Evolutionary conservation across 257 asterid species (phyloP).

Genomic region (Solanum bulbocastanum): DNA sequence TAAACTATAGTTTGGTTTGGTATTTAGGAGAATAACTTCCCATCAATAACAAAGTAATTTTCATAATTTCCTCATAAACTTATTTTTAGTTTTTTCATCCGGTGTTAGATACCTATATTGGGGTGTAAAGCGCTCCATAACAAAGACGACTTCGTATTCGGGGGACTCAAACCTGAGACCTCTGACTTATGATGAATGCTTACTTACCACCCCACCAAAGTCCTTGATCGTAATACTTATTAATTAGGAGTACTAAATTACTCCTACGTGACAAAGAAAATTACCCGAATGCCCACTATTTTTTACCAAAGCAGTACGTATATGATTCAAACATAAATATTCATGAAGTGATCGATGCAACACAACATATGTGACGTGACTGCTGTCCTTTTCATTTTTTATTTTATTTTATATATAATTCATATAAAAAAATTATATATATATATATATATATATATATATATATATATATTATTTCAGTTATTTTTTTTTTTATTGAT

Average conservation of each 20-base stretch:
- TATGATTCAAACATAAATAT: not conserved
- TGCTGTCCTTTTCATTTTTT: not conserved
- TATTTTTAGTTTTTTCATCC: no score
- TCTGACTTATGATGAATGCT: accelerated
- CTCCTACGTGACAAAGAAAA: not conserved
- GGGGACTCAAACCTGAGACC: not conserved
- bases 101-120: no score
- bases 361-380: not conserved
- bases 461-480: not conserved
- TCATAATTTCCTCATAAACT: not conserved
- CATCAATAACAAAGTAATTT: not conserved
- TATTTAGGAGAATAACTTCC: not conserved
- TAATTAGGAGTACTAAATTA: no score
- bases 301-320: not conserved
- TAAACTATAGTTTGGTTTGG: not conserved
- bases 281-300: not conserved
- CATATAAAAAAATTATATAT: no score
- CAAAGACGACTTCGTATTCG: accelerated
- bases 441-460: no score
- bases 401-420: no score
- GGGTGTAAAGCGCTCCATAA: not conserved
- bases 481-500: no score
- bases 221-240: no score
- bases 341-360: not conserved
- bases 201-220: no score